A percentile compares a stretch with the other conserved stretches of the same genome.
Conservation (phyloP, 345 rosid species). For the Rhodamnia rubescens region DNA sequence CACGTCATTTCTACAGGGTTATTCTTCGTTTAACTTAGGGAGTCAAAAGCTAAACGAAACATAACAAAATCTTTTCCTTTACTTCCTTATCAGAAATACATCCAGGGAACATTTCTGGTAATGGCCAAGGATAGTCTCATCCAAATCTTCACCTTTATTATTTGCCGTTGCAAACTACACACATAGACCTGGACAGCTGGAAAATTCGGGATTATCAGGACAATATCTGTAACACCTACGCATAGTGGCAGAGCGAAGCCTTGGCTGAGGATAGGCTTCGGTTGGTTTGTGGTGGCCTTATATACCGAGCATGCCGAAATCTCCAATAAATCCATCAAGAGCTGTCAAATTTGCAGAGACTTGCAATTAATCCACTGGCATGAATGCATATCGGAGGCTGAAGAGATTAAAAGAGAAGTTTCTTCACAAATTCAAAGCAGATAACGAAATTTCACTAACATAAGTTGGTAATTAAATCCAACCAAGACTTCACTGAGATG, state of each 20-base stretch:
- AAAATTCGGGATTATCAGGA: not conserved
- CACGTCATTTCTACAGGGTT: not conserved
- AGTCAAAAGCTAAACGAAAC: not conserved
- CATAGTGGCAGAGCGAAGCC: not conserved
- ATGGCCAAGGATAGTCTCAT: not conserved
- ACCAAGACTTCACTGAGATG: not conserved
- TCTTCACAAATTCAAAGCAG: not conserved
- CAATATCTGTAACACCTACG: not conserved
- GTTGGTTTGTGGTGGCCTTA: not conserved
- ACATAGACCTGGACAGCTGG: not conserved
- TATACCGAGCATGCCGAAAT: slow-evolving; percentile 31
- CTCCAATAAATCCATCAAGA: slow-evolving; percentile 69
- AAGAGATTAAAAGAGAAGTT: not conserved
- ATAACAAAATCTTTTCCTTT: slow-evolving; percentile 54
- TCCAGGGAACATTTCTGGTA: slow-evolving; percentile 33
- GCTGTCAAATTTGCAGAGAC: slow-evolving; percentile 51
- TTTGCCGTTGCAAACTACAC: not conserved
- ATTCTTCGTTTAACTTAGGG: not conserved
- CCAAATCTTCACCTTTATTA: not conserved
- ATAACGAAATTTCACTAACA: not conserved
- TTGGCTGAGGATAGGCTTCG: not conserved
- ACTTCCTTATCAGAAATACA: slow-evolving; percentile 74
- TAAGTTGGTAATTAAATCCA: not conserved
- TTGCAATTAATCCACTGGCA: slow-evolving; percentile 8
- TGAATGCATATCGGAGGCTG: not conserved